Base-by-base conservation (phyloP, 2,329 filamentous ascomycete genomes). In the Colletotrichum cuscutae region DNA sequence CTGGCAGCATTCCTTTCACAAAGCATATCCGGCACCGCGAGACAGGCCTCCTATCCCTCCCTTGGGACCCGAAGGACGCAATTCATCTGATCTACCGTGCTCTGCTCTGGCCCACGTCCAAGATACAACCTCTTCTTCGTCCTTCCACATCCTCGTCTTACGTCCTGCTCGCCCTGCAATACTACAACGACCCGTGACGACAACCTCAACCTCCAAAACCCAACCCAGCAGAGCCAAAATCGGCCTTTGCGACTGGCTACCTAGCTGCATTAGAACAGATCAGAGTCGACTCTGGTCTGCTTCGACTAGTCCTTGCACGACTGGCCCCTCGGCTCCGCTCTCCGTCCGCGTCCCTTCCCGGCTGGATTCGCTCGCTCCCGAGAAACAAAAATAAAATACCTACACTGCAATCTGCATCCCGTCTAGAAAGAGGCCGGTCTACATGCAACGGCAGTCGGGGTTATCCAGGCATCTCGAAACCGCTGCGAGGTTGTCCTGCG, bases 401-500 rank as follows among this genome's bases (percentile, higher is more conserved):
- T 22, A 13, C 24, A 52, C 37, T 32, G 19, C 19, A 35, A 5
- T 24, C 4, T 22, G 28, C 19, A 26, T 53, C 19, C 46, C 28
- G n/a, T 37, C 54, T 30, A 52, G 54, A 61, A 71, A 65, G 61
- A 42, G 66, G 68, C 71, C 62, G 71, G 58, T 59, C 69, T 77
- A 80, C 81, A 84, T 86, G 84, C 85, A 82, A 84, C 84, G 83
- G 80, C 80, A 84, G 84, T 85, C 85, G 85, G 84, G 83, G 82
- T 83, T 80, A 80, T 79, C 80, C 77, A 77, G 68, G 77, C 79
- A 78, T 80, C 76, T 79, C 79, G 81, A 83, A 82, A 82, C 79
- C 75, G 77, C 76, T 76, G 69, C 74, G 69, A 63, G 71, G 78
- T 75, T 77, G 77, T 78, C 76, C 77, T 71, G 62, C 68, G 68